A percentile compares a stretch with the other conserved stretches of the same genome.
These are phyloP conservation scores for Tranzscheliella williamsii DNA, from an alignment of 1,284 basidiomycete genomes.

Conservation along the genomic window DNA sequence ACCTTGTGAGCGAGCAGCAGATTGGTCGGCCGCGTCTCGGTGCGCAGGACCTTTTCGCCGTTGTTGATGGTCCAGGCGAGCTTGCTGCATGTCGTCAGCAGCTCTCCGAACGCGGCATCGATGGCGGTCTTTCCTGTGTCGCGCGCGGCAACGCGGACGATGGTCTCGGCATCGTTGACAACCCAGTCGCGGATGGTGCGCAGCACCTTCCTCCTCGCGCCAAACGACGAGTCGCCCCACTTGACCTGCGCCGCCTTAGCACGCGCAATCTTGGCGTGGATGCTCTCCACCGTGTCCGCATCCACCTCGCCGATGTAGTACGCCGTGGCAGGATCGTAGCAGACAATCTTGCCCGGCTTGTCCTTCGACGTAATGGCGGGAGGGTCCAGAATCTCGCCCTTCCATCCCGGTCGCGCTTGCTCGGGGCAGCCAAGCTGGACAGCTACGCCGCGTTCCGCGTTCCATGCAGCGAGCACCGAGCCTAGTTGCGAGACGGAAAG, in stretches of 20 bases:
- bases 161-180: constrained; percentile 79
- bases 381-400: constrained; percentile 15
- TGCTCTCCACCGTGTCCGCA: constrained; percentile 72
- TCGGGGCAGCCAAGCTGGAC: constrained; percentile 28
- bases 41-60: constrained; percentile 35
- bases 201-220: constrained; percentile 76
- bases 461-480: constrained; percentile 1
- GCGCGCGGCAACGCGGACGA: constrained; percentile 84
- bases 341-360: constrained; percentile 70
- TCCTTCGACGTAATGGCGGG: constrained; percentile 12
- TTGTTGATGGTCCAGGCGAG: constrained; percentile 53
- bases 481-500: constrained; percentile 14
- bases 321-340: constrained; percentile 86
- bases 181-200: constrained; percentile 87
- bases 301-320: constrained; percentile 73
- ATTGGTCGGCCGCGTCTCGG: constrained; percentile 65
- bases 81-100: constrained; percentile 53
- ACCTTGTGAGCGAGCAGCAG: constrained; percentile 83
- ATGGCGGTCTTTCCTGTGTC: constrained; percentile 89
- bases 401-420: constrained; percentile 41
- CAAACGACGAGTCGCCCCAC: constrained; percentile 76
- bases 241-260: constrained; percentile 72
- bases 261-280: constrained; percentile 70
- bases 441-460: constrained; percentile 16
- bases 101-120: constrained; percentile 65